Percentiles rank a stretch among this genome's conserved stretches.
phyloP scores from a whole-genome alignment of 169 alveolate species.

The Eimeria acervulina region DNA sequence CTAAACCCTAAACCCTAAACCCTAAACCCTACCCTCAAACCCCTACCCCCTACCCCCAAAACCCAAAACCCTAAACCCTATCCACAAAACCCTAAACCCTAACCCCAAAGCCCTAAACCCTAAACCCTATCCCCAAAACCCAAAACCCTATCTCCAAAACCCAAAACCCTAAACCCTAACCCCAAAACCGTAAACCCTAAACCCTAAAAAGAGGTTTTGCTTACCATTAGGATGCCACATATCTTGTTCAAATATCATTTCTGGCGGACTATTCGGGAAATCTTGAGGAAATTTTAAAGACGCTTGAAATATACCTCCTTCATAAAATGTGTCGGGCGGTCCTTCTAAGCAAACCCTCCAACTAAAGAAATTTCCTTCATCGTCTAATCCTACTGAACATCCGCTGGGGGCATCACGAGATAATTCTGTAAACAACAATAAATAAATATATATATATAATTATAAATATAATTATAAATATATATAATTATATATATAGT shows the following conservation, averaged over 20 bases:
- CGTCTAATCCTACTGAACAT: conserved; percentile 98
- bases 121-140: too few species aligned
- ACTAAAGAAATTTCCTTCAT: conserved; percentile 94
- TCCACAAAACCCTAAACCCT: too few species aligned
- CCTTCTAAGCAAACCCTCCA: conserved; percentile 99
- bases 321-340: conserved; percentile 97
- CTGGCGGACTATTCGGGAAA: conserved; percentile 99
- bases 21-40: too few species aligned
- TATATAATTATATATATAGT: neutral
- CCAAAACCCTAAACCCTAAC: too few species aligned
- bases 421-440: conserved; percentile 86
- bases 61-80: too few species aligned
- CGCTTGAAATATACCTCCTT: conserved; percentile 98
- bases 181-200: too few species aligned
- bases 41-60: too few species aligned
- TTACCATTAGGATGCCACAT: conserved; percentile 99
- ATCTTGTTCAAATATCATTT: conserved; percentile 97
- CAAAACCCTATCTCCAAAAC: too few species aligned
- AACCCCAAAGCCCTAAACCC: too few species aligned
- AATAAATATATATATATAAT: neutral
- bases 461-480: neutral
- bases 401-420: conserved; percentile 93
- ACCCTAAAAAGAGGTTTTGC: too few species aligned
- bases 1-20: too few species aligned
- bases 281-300: conserved; percentile 97